Evolutionary conservation across 441 rosid species (phyloP).

Genomic region (Adansonia madagascariensis): DNA sequence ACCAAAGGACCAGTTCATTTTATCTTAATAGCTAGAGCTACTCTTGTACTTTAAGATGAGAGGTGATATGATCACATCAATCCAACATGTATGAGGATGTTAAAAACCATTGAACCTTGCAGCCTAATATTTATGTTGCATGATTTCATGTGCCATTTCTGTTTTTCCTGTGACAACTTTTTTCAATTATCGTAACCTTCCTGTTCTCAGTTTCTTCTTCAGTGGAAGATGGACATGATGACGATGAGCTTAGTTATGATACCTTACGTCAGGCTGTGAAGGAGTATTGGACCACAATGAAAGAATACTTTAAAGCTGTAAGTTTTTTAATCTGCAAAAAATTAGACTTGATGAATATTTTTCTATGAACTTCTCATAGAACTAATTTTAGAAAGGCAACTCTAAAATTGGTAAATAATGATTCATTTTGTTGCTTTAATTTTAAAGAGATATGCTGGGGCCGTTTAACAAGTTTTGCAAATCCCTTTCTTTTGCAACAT

Average conservation of each 20-base stretch:
- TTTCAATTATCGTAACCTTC: neutral
- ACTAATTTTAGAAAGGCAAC: slow-evolving; percentile 5
- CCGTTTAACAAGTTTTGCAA: slow-evolving; percentile 8
- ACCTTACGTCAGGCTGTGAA: slow-evolving; percentile 58
- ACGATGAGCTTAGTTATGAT: slow-evolving; percentile 47
- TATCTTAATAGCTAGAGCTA: neutral
- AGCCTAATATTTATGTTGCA: neutral
- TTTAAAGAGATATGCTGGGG: neutral
- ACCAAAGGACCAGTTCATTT: neutral
- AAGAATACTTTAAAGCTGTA: slow-evolving; percentile 65
- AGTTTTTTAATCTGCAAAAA: slow-evolving; percentile 28
- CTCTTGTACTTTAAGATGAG: neutral
- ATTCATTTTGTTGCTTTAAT: neutral
- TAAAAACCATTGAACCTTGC: slow-evolving; percentile 2
- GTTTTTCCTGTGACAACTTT: neutral
- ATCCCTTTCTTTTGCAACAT: neutral
- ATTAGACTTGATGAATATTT: neutral
- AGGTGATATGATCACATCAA: neutral
- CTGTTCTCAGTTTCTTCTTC: slow-evolving; percentile 22
- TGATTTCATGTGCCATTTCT: neutral
- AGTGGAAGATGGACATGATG: slow-evolving; percentile 43
- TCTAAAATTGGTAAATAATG: neutral
- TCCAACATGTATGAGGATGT: neutral
- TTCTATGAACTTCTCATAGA: neutral
- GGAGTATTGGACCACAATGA: slow-evolving; percentile 57